These are phyloP conservation scores for Turnera subulata DNA, from an alignment of 345 rosid species.

Conservation along the genomic window DNA sequence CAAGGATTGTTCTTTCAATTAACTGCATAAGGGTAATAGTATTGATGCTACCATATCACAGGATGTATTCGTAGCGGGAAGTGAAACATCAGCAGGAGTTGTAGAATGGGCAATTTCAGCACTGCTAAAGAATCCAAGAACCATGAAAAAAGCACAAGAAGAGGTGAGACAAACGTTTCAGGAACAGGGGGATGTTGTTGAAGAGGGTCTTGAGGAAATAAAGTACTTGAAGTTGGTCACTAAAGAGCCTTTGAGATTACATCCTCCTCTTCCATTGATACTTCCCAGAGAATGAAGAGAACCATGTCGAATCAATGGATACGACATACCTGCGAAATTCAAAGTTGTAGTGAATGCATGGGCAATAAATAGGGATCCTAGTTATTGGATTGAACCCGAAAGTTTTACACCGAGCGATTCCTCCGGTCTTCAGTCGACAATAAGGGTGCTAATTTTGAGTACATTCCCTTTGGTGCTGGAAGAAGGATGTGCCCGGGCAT, in stretches of 20 bases:
- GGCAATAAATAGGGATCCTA: not conserved
- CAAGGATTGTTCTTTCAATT: conserved; percentile 36
- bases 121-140: not conserved
- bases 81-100: not conserved
- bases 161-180: not conserved
- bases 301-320: not conserved
- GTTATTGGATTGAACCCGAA: not conserved
- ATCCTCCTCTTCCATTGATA: not conserved
- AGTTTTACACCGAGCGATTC: too few species aligned
- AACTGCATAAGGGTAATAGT: too few species aligned
- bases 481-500: too few species aligned
- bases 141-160: too few species aligned
- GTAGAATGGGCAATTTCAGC: not conserved
- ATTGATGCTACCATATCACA: not conserved
- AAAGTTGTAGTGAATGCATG: not conserved
- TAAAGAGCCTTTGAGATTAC: not conserved
- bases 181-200: not conserved
- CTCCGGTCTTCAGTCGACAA: too few species aligned
- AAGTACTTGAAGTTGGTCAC: not conserved
- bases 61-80: not conserved
- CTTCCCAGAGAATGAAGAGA: not conserved
- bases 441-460: too few species aligned
- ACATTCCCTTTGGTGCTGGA: too few species aligned
- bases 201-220: not conserved
- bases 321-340: not conserved